These are phyloP conservation scores for Chloris gayana DNA, from an alignment of 176 grass and related monocot genomes.

Conservation along the genomic window DNA sequence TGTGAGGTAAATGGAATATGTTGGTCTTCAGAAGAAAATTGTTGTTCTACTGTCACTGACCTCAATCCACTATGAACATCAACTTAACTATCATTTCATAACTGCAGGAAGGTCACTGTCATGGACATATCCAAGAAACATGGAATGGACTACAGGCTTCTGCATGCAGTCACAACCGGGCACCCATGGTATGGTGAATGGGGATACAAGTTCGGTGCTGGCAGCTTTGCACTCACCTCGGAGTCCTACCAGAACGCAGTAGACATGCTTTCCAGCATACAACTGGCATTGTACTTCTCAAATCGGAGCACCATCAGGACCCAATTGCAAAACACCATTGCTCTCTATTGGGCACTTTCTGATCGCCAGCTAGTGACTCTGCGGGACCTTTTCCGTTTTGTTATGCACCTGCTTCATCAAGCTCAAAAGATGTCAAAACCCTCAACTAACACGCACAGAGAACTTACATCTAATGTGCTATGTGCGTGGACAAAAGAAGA, in stretches of 20 bases:
- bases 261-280: constrained; percentile 59
- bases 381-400: constrained; percentile 68
- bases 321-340: constrained; percentile 68
- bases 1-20: constrained; percentile 58
- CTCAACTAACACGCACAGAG: constrained; percentile 1
- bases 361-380: constrained; percentile 56
- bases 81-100: not conserved
- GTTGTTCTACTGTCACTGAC: not conserved
- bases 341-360: constrained; percentile 73
- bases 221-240: constrained; percentile 78
- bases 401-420: constrained; percentile 63
- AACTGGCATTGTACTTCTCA: constrained; percentile 62
- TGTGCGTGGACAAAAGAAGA: constrained; percentile 63
- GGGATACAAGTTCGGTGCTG: constrained; percentile 94
- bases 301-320: constrained; percentile 48
- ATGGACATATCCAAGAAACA: constrained; percentile 98
- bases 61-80: not conserved
- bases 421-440: constrained; percentile 35
- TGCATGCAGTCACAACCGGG: constrained; percentile 75
- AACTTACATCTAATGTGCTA: constrained; percentile 18
- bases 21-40: not conserved
- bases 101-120: constrained; percentile 86
- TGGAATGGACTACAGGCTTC: constrained; percentile 90
- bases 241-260: constrained; percentile 76
- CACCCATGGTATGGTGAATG: constrained; percentile 95